Conservation (phyloP, 257 asterid species). For the Gentiana dahurica region DNA sequence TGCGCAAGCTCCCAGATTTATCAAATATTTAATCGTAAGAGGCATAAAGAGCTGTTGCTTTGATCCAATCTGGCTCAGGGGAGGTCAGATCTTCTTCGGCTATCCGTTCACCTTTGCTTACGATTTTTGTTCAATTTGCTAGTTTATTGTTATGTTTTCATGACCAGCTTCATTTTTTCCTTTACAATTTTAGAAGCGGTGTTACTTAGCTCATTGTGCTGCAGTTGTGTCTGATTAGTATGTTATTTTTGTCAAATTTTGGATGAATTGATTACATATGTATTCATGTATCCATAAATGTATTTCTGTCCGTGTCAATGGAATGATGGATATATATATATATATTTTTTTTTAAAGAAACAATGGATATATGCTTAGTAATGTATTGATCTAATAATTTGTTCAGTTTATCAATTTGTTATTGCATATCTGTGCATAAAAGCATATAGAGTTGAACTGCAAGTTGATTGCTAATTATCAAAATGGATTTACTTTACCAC, state of each 20-base stretch:
- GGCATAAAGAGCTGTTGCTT: background rate
- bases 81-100: conserved; percentile 26
- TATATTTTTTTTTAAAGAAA: no score
- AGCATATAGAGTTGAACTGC: background rate
- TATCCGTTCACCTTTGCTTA: no score
- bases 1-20: background rate
- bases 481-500: no score
- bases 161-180: background rate
- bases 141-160: background rate
- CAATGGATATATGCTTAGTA: background rate
- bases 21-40: background rate
- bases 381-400: background rate
- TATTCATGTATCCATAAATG: no score
- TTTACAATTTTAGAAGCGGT: background rate
- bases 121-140: background rate
- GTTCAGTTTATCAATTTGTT: background rate
- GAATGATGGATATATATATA: no score
- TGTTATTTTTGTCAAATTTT: background rate
- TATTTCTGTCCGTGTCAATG: no score
- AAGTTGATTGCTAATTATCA: no score
- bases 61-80: conserved; percentile 51
- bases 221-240: background rate
- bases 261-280: no score
- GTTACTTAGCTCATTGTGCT: no score
- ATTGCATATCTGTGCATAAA: background rate